phyloP scores from a whole-genome alignment of 2,329 filamentous ascomycete species.

The Cytospora mali region DNA sequence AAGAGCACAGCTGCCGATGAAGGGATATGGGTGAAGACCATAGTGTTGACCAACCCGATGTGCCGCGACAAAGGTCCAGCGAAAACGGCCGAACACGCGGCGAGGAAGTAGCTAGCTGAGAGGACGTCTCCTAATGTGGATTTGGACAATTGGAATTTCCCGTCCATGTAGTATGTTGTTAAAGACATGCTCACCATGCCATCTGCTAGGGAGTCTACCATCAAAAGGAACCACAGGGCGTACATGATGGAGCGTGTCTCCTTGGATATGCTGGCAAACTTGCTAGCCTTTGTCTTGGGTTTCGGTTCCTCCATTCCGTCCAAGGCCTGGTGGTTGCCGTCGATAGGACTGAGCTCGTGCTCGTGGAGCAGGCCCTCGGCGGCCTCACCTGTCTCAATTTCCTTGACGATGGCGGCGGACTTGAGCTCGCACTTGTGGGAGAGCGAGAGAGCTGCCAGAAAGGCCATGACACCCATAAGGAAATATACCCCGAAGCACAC shows the following conservation, averaged over 20 bases:
- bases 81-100: conserved; percentile 56
- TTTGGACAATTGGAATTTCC: conserved; percentile 58
- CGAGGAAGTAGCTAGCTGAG: conserved; percentile 56
- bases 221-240: conserved; percentile 66
- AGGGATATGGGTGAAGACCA: conserved; percentile 64
- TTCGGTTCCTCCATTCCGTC: conserved; percentile 27
- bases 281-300: conserved; percentile 36
- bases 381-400: conserved; percentile 29
- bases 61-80: conserved; percentile 59
- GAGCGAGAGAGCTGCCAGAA: conserved; percentile 48
- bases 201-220: conserved; percentile 66
- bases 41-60: conserved; percentile 66
- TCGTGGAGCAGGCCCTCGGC: conserved; percentile 34
- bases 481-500: conserved; percentile 61
- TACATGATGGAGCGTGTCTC: conserved; percentile 62
- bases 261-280: conserved; percentile 58
- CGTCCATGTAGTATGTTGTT: conserved; percentile 61
- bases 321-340: conserved; percentile 19
- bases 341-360: conserved; percentile 24
- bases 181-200: conserved; percentile 64
- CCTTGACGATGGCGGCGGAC: conserved; percentile 29
- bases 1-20: conserved; percentile 63
- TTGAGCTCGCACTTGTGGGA: conserved; percentile 55
- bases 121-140: conserved; percentile 62
- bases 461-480: conserved; percentile 56